These are phyloP conservation scores for Lablab purpureus DNA, from an alignment of 306 rosid genomes.

Conservation along the genomic window DNA sequence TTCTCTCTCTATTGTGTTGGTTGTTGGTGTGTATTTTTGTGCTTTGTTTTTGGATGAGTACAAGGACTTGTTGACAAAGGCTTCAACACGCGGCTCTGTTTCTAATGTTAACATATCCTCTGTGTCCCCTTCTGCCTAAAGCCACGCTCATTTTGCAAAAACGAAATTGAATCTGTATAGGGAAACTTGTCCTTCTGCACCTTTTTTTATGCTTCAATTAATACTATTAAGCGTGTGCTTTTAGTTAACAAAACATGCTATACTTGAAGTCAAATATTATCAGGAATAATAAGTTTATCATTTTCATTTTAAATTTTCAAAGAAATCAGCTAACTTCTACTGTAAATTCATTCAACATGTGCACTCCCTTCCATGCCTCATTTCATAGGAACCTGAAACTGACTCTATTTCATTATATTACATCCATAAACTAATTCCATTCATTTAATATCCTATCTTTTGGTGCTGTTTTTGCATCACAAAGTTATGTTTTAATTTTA, in stretches of 20 bases:
- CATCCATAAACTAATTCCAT: no score
- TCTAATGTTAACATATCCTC: not conserved
- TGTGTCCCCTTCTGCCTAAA: constrained; percentile 12
- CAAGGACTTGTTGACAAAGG: constrained; percentile 36
- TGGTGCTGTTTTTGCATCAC: no score
- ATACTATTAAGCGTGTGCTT: no score
- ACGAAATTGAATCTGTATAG: not conserved
- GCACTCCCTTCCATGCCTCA: no score
- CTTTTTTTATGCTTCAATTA: not conserved
- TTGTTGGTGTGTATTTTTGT: not conserved
- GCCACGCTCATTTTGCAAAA: not conserved
- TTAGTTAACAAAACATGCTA: not conserved
- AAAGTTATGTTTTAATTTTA: no score
- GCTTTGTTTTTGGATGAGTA: constrained; percentile 21
- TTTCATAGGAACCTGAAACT: no score
- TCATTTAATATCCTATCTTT: no score
- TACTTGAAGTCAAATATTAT: not conserved
- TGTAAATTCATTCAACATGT: not conserved
- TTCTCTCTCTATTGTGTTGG: not conserved
- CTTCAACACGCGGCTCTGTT: constrained; percentile 31
- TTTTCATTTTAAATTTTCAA: not conserved
- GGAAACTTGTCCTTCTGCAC: not conserved
- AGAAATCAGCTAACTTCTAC: not conserved
- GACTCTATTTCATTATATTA: no score
- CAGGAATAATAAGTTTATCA: not conserved